Base-by-base conservation (phyloP, 257 asterid species). In the Orobanche coerulescens region DNA sequence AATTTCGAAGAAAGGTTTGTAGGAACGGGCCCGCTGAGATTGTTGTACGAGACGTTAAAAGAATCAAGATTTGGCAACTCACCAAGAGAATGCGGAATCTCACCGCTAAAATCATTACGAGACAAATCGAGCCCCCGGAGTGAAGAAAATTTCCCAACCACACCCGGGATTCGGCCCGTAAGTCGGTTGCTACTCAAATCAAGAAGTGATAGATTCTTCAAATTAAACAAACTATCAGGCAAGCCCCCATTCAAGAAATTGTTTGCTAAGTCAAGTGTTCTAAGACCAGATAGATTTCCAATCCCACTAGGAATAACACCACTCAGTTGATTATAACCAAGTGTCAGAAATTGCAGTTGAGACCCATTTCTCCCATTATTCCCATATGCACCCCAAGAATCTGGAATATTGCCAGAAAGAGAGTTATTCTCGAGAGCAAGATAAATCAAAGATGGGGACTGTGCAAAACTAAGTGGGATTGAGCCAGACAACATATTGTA, bases 31-130 rank as follows among this genome's bases (percentile, higher is more conserved):
- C 99, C 97, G 7, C 95, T 81, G 11, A 93, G 89, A 28, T 83
- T 81, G 73, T 93, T 93, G 23, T 83, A 86, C 0, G 99, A 93
- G 47, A 86, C 86, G 62, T 87, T 93, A 61, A 93, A 93, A 12
- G 78, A 71, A 11, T 22, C 68, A 15, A 93, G 92, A 72, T 63
- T 77, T 1, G 83, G 81, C 40, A 89, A 74, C 51, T 78, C 79
- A 14, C 78, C 91, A 0, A 86, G 54, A 58, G 91, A 79, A 62
- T 28, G 13, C 19, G 98, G 95, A 46, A 93, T 86, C 63, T 82
- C 85, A 50, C 88, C 98, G 61, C 51, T 76, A 33, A 92, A 61
- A 55, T 73, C 68, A 69, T 92, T 92, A 5, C 72, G 67, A 10
- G 95, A 73, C 28, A 92, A 76, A 68, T 81, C 92, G 60, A 91